Base-by-base conservation (phyloP, 2,329 filamentous ascomycete species). In the Arthrinium phaeospermum region DNA sequence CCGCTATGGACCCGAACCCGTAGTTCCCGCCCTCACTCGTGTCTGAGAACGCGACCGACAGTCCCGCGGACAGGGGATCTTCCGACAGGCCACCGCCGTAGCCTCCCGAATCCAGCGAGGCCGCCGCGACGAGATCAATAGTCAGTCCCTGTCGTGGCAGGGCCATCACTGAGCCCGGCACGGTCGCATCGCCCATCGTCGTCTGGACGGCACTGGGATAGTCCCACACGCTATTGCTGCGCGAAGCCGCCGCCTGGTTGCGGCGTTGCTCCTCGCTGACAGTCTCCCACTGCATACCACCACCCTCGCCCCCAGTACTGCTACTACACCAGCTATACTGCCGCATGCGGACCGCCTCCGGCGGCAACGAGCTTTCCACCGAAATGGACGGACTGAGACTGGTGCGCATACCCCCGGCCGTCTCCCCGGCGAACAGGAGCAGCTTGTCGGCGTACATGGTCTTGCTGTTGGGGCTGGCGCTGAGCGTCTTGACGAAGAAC, bases 401-500 rank as follows among this genome's bases (percentile, higher is more conserved):
- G 71, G 82, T 81, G 61, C 80, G 76, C 79, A 82, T 81, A 1
- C 79, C 79, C 10, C 80, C 81, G 0, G 83, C 82, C 61, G 82
- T 83, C 74, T 85, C 81, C 5, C 79, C 78, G 12, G 83, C 84
- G 71, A 85, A 83, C 68, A 81, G 80, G 6, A 85, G 76, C 2
- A 86, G 80, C 37, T 84, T 77, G 72, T 85, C 83, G 3, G 85
- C 84, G 70, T 83, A 86, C 73, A 84, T 82, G 27, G 79, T 80
- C 57, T 84, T 79, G 71, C 82, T 84, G 70, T 86, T 86, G 5
- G 84, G 84, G 49, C 82, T 85, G 6, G 82, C 81, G 68, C 83
- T 85, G 22, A 86, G 76, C 0, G 82, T 85, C 51, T 81, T 81
- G 19, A 86, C 81, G 74, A 86, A 86, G 24, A 85, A 82, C 73